These are phyloP conservation scores for Vitis hybrid DNA, from an alignment of 177 flowering plant genomes.

Conservation along the genomic window DNA sequence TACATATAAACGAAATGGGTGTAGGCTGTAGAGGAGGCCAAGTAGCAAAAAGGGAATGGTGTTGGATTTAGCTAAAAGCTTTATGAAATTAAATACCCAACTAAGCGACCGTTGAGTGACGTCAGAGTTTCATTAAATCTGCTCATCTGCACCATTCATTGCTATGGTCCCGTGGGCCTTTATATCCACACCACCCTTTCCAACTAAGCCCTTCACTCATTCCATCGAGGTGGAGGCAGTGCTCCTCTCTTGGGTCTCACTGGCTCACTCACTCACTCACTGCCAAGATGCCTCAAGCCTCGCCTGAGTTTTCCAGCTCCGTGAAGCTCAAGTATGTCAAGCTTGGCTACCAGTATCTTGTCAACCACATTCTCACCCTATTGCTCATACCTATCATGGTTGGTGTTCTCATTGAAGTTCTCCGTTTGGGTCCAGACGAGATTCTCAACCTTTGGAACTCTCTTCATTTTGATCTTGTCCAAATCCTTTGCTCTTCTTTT, in stretches of 20 bases:
- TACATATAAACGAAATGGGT: too few species aligned
- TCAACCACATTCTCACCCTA: slow-evolving; percentile 52
- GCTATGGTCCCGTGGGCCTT: slow-evolving; percentile 20
- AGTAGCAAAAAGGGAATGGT: too few species aligned
- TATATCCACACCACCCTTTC: slow-evolving; percentile 6
- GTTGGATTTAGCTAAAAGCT: too few species aligned
- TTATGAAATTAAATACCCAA: slow-evolving; percentile 12
- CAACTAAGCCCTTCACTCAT: neutral
- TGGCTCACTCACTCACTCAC: too few species aligned
- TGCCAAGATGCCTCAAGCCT: slow-evolving; percentile 35
- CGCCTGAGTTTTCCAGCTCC: slow-evolving; percentile 50
- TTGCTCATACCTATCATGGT: slow-evolving; percentile 51
- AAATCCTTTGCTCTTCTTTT: slow-evolving; percentile 43
- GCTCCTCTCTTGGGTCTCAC: too few species aligned
- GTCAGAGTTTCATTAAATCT: slow-evolving; percentile 25
- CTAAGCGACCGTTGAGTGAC: slow-evolving; percentile 42
- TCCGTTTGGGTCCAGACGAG: slow-evolving; percentile 47
- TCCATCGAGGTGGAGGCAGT: too few species aligned
- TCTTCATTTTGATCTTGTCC: slow-evolving; percentile 44
- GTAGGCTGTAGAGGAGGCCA: too few species aligned
- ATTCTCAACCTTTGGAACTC: slow-evolving; percentile 39
- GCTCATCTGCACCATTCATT: slow-evolving; percentile 38
- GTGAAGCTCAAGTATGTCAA: slow-evolving; percentile 67
- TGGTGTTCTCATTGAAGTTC: slow-evolving; percentile 27
- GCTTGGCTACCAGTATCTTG: slow-evolving; percentile 62